Evolutionary conservation across 1,284 basidiomycete species (phyloP), one percentile per base, ranked within the genome.

Genomic region (Trichosporon asahii): DNA sequence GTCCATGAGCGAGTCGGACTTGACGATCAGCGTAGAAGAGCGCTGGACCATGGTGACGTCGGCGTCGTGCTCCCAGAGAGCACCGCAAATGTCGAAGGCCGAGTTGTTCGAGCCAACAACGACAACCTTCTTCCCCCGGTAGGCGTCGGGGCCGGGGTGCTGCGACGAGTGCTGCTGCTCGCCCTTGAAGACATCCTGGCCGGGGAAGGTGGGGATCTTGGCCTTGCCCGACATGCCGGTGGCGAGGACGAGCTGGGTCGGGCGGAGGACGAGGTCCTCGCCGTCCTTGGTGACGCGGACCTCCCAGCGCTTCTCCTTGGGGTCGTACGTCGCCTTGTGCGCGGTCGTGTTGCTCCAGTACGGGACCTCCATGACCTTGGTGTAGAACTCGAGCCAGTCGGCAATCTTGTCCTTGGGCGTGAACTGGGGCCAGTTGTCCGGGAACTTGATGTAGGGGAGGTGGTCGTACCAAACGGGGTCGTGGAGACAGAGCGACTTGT

Each of bases 401-500:
- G 72, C 74, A 27, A 75, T 66, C 71, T 84, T 73, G 46, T 81
- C 83, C 27, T 88, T 87, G 2, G 88, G 88, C 0, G 87, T 86
- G 74, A 86, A 89, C 0, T 88, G 86, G 0, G 89, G 88, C 89
- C 89, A 90, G 29, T 63, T 71, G 14, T 72, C 53, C 44, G 85
- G 85, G 71, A 83, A 85, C 33, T 72, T 71, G 44, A 79, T 86
- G 71, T 72, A 89, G 83, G 86, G 85, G 44, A 89, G 67, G 73
- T 76, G 75, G 73, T 76, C 73, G 68, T 72, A 72, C 73, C 72
- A 89, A 61, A 89, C 87, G 23, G 88, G 86, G 76, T 88, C 87
- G 75, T 90, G 88, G 64, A 90, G 81, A 72, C 86, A 88, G 40
- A 89, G 80, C 7, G 87, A 85, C 69, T 88, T 85, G 75, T 89